A percentile compares a stretch with the other conserved stretches of the same genome.
Evolutionary conservation across 495 filamentous ascomycete species (phyloP).

Genomic region (Schizothecium vesticola): DNA sequence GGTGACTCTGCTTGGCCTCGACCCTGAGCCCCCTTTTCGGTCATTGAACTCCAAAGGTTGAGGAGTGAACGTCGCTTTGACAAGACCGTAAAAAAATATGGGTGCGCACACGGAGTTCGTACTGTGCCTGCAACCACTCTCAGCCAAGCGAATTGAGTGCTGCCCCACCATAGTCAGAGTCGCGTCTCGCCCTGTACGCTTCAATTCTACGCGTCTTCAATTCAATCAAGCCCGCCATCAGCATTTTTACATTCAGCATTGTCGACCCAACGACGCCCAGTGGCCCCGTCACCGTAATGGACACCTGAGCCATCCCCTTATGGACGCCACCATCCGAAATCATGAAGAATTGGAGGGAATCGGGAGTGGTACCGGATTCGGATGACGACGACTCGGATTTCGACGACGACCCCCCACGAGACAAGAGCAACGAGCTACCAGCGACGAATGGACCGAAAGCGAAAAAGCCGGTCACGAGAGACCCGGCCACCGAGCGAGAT

Average conservation of each 20-base stretch:
- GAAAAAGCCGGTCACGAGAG: not conserved
- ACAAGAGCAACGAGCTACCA: not conserved
- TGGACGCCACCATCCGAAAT: slow-evolving; percentile 24
- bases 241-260: not conserved
- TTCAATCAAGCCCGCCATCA: not conserved
- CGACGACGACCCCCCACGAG: slow-evolving; percentile 14
- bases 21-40: not conserved
- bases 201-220: slow-evolving; percentile 18
- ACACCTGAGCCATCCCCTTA: slow-evolving; percentile 12
- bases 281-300: not conserved
- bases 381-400: slow-evolving; percentile 45
- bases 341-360: slow-evolving; percentile 55
- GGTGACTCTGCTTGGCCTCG: not conserved
- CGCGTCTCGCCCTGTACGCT: slow-evolving; percentile 18
- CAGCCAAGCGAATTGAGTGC: not conserved
- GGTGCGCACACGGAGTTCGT: slow-evolving; percentile 5
- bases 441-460: not conserved
- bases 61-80: not conserved
- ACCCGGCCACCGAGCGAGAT: not conserved
- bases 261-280: not conserved
- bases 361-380: slow-evolving; percentile 54
- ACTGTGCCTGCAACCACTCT: slow-evolving; percentile 1
- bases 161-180: slow-evolving; percentile 23
- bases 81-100: not conserved
- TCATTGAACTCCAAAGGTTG: not conserved